Evolutionary conservation across 352 stramenopile species (phyloP).

Genomic region (Globisporangium uncinulatum): DNA sequence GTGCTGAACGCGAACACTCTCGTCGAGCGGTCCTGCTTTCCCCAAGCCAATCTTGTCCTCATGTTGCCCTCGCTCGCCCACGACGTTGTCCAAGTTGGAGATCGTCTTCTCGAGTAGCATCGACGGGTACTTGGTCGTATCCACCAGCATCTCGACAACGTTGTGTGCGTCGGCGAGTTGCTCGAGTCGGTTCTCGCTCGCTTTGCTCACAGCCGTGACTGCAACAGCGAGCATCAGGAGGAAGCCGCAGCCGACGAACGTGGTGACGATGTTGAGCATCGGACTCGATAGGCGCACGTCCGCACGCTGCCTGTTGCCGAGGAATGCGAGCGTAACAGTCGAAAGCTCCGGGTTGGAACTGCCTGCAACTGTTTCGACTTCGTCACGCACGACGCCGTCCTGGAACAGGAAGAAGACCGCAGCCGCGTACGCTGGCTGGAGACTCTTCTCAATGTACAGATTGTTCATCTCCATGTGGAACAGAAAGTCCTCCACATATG

Average conservation of each 20-base stretch:
- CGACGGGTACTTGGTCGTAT: conserved; percentile 1
- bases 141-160: conserved; percentile 1
- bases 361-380: background rate
- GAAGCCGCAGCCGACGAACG: conserved; percentile 2
- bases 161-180: conserved; percentile 3
- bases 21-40: background rate
- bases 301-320: conserved; percentile 10
- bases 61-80: background rate
- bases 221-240: conserved; percentile 1
- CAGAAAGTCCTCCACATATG: background rate
- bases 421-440: conserved; percentile 35
- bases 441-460: conserved; percentile 35
- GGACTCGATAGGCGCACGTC: conserved; percentile 8
- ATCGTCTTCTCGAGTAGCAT: conserved; percentile 6
- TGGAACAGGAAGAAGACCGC: conserved; percentile 54
- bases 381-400: conserved; percentile 18
- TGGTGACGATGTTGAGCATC: conserved; percentile 5
- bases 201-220: background rate
- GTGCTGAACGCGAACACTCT: background rate
- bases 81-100: background rate
- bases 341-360: background rate
- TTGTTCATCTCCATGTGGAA: conserved; percentile 25
- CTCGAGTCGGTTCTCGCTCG: background rate
- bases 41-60: background rate
- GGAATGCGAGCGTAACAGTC: conserved; percentile 6